Conservation (phyloP, 352 stramenopile species). For the Globisporangium radiosum region DNA sequence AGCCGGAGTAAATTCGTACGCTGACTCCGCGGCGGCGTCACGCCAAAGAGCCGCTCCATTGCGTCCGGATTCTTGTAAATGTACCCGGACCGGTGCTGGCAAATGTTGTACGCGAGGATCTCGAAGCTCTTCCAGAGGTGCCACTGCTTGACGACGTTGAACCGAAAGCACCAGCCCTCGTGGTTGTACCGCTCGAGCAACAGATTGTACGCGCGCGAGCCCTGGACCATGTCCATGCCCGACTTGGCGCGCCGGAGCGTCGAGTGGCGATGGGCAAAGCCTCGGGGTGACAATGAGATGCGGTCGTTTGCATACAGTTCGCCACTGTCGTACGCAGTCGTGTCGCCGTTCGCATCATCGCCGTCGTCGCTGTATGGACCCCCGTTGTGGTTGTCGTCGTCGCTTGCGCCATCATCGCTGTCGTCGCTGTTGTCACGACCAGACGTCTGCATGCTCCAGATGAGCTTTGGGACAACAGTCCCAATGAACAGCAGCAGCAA, state of each 20-base stretch:
- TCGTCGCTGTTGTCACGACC: slow-evolving; percentile 7
- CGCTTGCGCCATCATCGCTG: slow-evolving; percentile 4
- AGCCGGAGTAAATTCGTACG: slow-evolving; percentile 7
- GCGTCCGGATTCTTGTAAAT: slow-evolving; percentile 86
- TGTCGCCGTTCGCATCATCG: slow-evolving; percentile 19
- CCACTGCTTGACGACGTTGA: slow-evolving; percentile 81
- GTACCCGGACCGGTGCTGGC: slow-evolving; percentile 78
- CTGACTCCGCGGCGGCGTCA: slow-evolving; percentile 16
- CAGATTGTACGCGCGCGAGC: slow-evolving; percentile 63
- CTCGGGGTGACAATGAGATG: slow-evolving; percentile 1
- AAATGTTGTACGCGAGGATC: slow-evolving; percentile 86
- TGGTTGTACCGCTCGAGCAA: slow-evolving; percentile 71
- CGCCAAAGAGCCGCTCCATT: slow-evolving; percentile 77
- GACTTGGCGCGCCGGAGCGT: slow-evolving; percentile 38
- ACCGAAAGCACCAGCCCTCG: slow-evolving; percentile 74
- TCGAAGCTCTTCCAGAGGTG: slow-evolving; percentile 85
- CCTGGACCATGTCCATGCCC: slow-evolving; percentile 72
- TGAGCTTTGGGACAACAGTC: slow-evolving; percentile 73
- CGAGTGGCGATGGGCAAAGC: slow-evolving; percentile 11
- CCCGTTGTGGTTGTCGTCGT: slow-evolving; percentile 3
- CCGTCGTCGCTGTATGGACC: slow-evolving; percentile 15
- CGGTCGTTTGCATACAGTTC: slow-evolving; percentile 10
- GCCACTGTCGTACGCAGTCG: slow-evolving; percentile 14
- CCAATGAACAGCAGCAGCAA: slow-evolving; percentile 76
- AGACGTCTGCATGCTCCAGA: slow-evolving; percentile 48